Evolutionary conservation across 352 stramenopile species (phyloP).

Genomic region (Aphanomyces cochlioides): DNA sequence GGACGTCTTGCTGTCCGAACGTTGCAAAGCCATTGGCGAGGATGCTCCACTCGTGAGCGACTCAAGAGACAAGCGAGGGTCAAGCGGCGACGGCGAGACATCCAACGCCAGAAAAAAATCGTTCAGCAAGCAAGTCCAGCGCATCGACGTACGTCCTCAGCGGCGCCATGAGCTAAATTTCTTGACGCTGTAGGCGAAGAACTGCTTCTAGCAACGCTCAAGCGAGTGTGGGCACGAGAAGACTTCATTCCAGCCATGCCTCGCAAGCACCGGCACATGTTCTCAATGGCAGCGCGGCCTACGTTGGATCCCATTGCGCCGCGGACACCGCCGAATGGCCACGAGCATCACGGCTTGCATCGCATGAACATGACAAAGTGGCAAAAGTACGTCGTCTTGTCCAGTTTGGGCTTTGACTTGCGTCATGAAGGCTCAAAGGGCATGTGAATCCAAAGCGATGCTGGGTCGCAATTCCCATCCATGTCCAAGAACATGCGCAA

Average conservation of each 20-base stretch:
- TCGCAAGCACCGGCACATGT: constrained; percentile 7
- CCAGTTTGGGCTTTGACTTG: not conserved
- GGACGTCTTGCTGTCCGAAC: not conserved
- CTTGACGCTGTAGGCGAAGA: not conserved
- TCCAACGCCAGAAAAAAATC: not conserved
- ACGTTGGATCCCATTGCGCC: constrained; percentile 43
- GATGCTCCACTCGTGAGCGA: not conserved
- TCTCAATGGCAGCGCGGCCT: constrained; percentile 2
- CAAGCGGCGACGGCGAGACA: not conserved
- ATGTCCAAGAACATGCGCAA: not conserved
- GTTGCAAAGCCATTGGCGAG: not conserved
- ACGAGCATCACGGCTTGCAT: constrained; percentile 32
- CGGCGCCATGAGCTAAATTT: not conserved
- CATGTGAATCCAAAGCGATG: constrained; percentile 54
- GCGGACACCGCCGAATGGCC: constrained; percentile 34
- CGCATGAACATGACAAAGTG: constrained; percentile 34
- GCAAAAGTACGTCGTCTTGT: constrained; percentile 41
- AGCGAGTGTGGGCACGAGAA: constrained; percentile 36
- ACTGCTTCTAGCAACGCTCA: constrained; percentile 23
- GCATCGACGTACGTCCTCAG: not conserved
- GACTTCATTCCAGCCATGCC: constrained; percentile 39
- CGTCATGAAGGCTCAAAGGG: constrained; percentile 38
- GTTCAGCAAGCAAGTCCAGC: not conserved
- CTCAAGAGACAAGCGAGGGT: not conserved
- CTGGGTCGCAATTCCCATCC: constrained; percentile 58